These are phyloP conservation scores for Hypoxylon rickii DNA, from an alignment of 495 filamentous ascomycete genomes.

Conservation along the genomic window DNA sequence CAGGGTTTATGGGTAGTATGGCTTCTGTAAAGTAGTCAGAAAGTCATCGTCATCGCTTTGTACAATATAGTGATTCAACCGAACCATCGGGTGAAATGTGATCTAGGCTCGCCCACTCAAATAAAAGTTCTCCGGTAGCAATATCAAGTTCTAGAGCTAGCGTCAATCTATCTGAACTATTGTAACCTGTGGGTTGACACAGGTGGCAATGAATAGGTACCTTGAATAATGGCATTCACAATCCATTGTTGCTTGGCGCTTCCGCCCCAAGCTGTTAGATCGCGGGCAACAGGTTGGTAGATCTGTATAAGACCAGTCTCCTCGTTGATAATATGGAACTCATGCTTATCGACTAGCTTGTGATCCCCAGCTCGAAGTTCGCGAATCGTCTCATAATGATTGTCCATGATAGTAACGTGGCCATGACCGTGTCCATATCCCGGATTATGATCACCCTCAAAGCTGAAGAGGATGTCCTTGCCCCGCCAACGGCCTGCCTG, in stretches of 20 bases:
- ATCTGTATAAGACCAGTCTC: slow-evolving; percentile 57
- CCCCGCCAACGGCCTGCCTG: slow-evolving; percentile 53
- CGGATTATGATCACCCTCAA: slow-evolving; percentile 60
- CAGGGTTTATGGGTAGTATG: slow-evolving; percentile 56
- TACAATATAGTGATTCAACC: not conserved
- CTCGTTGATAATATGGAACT: slow-evolving; percentile 57
- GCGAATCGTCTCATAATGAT: slow-evolving; percentile 58
- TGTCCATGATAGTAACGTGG: slow-evolving; percentile 55
- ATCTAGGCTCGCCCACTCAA: slow-evolving; percentile 46
- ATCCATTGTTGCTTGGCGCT: slow-evolving; percentile 53
- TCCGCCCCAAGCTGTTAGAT: slow-evolving; percentile 48
- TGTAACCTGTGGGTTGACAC: not conserved
- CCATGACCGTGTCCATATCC: slow-evolving; percentile 59
- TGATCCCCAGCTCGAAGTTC: slow-evolving; percentile 58
- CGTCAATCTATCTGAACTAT: slow-evolving; percentile 15
- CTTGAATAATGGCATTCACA: slow-evolving; percentile 56
- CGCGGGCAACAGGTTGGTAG: slow-evolving; percentile 48
- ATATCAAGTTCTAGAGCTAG: slow-evolving; percentile 49
- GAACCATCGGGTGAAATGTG: slow-evolving; percentile 49
- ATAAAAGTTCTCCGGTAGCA: slow-evolving; percentile 43
- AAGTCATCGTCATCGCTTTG: not conserved
- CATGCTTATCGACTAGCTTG: slow-evolving; percentile 58
- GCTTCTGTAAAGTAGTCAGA: slow-evolving; percentile 43
- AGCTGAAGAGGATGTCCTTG: slow-evolving; percentile 56
- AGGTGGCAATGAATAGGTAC: slow-evolving; percentile 30